Percentiles rank a stretch among this genome's conserved stretches.
These are phyloP conservation scores for Myxozyma mucilagina DNA, from an alignment of 805 yeast species.

Conservation along the genomic window DNA sequence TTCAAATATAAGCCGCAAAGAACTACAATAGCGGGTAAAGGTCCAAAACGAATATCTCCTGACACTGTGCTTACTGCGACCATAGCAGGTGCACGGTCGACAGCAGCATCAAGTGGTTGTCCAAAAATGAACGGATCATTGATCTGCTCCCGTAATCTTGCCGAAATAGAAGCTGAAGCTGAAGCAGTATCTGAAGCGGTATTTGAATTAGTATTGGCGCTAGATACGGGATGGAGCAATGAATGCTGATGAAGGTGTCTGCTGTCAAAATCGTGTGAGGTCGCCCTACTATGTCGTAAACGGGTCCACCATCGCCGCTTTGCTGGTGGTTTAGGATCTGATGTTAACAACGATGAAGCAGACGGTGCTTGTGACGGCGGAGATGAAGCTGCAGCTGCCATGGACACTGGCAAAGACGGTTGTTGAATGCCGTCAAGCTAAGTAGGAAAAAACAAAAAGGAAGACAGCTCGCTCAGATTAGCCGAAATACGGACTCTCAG, in stretches of 20 bases:
- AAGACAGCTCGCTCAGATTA: no score
- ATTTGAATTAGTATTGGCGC: constrained; percentile 10
- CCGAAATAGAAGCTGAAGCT: background rate
- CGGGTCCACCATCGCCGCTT: constrained; percentile 10
- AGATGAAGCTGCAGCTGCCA: background rate
- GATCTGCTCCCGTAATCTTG: constrained; percentile 20
- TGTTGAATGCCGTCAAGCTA: background rate
- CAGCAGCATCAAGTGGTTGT: constrained; percentile 68
- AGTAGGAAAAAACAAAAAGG: background rate
- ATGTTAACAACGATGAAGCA: background rate
- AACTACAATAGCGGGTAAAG: constrained; percentile 92
- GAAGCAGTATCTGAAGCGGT: constrained; percentile 10
- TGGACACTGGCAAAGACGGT: background rate
- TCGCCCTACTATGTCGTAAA: constrained; percentile 1
- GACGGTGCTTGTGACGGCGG: background rate
- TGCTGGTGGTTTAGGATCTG: background rate
- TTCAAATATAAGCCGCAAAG: constrained; percentile 88
- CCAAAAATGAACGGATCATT: constrained; percentile 61
- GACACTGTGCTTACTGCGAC: constrained; percentile 61
- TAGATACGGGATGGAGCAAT: constrained; percentile 1
- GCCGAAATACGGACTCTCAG: no score
- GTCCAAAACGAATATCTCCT: constrained; percentile 75
- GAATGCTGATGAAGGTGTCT: background rate
- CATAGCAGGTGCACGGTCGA: constrained; percentile 73
- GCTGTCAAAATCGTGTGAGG: background rate